phyloP scores from a whole-genome alignment of 2,329 filamentous ascomycete species.

The Orbilia ellipsospora region DNA sequence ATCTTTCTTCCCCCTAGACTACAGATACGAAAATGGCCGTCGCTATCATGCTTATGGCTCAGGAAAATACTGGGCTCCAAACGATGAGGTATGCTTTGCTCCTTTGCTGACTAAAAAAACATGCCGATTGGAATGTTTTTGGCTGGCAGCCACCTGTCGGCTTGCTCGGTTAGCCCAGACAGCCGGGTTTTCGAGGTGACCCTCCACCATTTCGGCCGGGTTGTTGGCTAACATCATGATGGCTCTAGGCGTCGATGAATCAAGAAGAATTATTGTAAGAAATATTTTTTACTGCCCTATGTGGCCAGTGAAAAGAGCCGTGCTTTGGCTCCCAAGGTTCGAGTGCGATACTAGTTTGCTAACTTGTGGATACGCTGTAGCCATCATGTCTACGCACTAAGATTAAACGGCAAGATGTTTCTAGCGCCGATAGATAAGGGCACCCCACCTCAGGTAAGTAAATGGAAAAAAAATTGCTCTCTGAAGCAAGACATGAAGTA shows the following conservation, averaged over 20 bases:
- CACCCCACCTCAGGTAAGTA: conserved; percentile 21
- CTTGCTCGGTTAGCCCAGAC: conserved; percentile 37
- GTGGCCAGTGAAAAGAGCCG: not conserved
- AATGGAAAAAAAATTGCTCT: not conserved
- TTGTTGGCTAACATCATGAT: conserved; percentile 34
- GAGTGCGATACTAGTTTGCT: not conserved
- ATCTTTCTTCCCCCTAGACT: conserved; percentile 17
- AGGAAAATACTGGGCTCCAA: conserved; percentile 48
- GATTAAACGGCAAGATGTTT: conserved; percentile 56
- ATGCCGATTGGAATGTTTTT: conserved; percentile 49
- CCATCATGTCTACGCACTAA: conserved; percentile 47
- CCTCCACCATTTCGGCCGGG: not conserved
- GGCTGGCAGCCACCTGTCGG: conserved; percentile 12
- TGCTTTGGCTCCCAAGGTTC: not conserved
- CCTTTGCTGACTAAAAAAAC: conserved; percentile 6
- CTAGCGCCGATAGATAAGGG: conserved; percentile 57
- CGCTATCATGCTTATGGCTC: conserved; percentile 50
- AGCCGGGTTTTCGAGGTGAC: conserved; percentile 18
- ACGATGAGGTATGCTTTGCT: conserved; percentile 53
- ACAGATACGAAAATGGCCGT: conserved; percentile 54
- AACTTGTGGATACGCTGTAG: conserved; percentile 11
- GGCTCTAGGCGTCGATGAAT: conserved; percentile 17
- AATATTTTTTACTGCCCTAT: not conserved
- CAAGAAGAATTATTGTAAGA: conserved; percentile 49
- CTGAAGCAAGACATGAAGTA: not conserved